Conservation (phyloP, 805 yeast genomes). For the Candida alai region DNA sequence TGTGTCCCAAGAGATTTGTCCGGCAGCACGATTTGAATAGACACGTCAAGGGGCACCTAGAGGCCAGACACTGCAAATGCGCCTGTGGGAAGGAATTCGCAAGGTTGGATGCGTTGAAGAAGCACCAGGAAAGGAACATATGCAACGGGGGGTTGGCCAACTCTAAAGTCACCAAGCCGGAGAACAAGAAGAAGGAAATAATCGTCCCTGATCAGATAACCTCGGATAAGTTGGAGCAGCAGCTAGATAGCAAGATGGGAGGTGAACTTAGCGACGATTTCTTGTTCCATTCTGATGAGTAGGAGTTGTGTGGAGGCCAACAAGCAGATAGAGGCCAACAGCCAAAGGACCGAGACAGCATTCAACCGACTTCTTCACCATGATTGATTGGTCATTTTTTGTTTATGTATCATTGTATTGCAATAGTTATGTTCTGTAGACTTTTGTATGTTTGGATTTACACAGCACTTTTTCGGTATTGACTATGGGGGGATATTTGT, state of each 20-base stretch:
- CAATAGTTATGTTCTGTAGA: too few species aligned
- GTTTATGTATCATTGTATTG: too few species aligned
- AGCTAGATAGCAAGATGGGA: background rate
- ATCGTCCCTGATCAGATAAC: constrained; percentile 2
- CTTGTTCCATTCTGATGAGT: too few species aligned
- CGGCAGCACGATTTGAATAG: constrained; percentile 92
- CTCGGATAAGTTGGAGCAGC: constrained; percentile 5
- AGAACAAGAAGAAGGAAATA: constrained; percentile 7
- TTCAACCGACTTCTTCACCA: too few species aligned
- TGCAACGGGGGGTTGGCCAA: constrained; percentile 63
- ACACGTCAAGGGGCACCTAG: constrained; percentile 83
- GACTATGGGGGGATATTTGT: too few species aligned
- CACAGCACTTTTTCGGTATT: too few species aligned
- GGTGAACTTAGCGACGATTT: too few species aligned
- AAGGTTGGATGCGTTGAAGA: constrained; percentile 80
- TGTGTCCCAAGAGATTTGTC: constrained; percentile 83
- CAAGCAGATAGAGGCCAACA: too few species aligned
- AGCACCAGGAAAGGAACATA: constrained; percentile 76
- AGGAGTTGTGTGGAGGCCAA: too few species aligned
- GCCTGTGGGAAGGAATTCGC: constrained; percentile 94
- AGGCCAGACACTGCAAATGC: constrained; percentile 62
- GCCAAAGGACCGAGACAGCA: too few species aligned
- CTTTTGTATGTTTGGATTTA: too few species aligned
- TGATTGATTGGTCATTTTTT: too few species aligned
- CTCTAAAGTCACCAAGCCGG: constrained; percentile 22